These are phyloP conservation scores for Tulasnella sp. DNA, from an alignment of 768 basidiomycete species.

Conservation along the genomic window DNA sequence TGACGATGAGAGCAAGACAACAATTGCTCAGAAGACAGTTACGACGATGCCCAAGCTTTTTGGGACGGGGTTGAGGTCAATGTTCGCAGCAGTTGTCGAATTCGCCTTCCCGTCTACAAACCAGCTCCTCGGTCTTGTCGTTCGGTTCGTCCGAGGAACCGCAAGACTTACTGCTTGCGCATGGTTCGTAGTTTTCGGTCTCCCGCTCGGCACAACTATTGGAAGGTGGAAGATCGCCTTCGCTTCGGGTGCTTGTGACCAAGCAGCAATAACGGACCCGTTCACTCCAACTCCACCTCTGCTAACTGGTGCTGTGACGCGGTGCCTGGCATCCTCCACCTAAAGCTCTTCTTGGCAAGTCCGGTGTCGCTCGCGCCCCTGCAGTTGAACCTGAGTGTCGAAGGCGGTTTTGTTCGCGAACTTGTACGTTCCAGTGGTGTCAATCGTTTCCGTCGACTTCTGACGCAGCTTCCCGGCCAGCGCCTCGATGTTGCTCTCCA, in stretches of 20 bases:
- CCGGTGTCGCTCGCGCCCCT: constrained; percentile 60
- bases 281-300: constrained; percentile 27
- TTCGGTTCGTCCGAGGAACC: neutral
- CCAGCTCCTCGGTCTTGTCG: neutral
- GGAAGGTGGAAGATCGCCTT: constrained; percentile 63
- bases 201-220: constrained; percentile 74
- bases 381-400: constrained; percentile 52
- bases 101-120: constrained; percentile 55
- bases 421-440: constrained; percentile 36
- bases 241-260: constrained; percentile 62
- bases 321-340: constrained; percentile 52
- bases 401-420: constrained; percentile 48
- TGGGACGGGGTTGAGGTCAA: constrained; percentile 38
- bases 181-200: constrained; percentile 67
- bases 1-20: neutral
- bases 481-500: constrained; percentile 71
- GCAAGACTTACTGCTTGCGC: constrained; percentile 54
- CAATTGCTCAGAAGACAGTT: neutral
- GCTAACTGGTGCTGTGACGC: constrained; percentile 59
- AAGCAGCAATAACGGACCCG: constrained; percentile 7
- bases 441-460: constrained; percentile 46
- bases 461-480: constrained; percentile 57
- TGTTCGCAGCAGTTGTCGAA: constrained; percentile 65
- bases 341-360: constrained; percentile 59
- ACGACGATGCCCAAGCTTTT: no score